Evolutionary conservation across 768 basidiomycete genomes (phyloP), one percentile per base, ranked within the genome.

Genomic region (Mycena maculata): DNA sequence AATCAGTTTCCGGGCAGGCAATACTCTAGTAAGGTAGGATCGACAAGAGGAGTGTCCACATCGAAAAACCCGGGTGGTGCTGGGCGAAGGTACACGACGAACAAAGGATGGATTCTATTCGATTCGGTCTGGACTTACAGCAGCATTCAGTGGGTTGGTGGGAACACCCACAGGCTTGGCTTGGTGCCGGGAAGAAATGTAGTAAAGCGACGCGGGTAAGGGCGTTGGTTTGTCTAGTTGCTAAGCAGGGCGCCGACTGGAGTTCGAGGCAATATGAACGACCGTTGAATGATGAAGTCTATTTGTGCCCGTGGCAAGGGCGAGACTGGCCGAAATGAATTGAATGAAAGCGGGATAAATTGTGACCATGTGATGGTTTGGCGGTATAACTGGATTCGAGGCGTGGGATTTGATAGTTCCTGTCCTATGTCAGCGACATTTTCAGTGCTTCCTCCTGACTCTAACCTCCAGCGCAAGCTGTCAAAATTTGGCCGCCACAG

Each of bases 351-450:
- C 31, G 4, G 49, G 49, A 33, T 52, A 33, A 52, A 52, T 52
- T 52, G 49, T 3, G 7, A 31, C 18, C 49, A 52, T 52, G 49
- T 52, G 49, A 49, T 49, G 30, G 18, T 13, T 45, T 15, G 48
- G 30, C 49, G 20, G 27, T 5, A 52, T 18, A 8, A 52, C 30
- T 28, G 49, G 20, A 33, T 12, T 33, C 18, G 12, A 16, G 13
- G 39, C 28, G 49, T 52, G 49, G 12, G 31, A 52, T 16, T 22
- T 52, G 49, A 52, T 52, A 22, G 49, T 52, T 31, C 49, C 49
- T 52, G 31, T 33, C 31, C 30, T 20, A 13, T 28, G 16, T 48
- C 15, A 30, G 27, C 16, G 15, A 47, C 27, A 18, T 2, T 48
- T 27, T 47, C 23, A 47, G 22, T 23, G 16, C 18, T 12, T 15